A percentile compares a stretch with the other conserved stretches of the same genome.
Conservation (phyloP, 2,329 filamentous ascomycete species). For the Xylaria sp. region DNA sequence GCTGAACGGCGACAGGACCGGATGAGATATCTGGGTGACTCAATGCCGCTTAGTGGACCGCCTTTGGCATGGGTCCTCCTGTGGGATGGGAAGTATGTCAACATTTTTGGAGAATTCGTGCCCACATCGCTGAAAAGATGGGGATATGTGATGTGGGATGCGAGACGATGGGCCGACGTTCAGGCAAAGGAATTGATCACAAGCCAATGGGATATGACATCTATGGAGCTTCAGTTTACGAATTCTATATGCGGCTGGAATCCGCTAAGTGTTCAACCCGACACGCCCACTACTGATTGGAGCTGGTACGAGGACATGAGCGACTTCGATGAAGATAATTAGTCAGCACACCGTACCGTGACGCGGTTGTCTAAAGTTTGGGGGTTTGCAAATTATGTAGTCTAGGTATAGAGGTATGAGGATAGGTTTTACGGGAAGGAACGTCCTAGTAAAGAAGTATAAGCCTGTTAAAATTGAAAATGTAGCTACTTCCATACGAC, state of each 20-base stretch:
- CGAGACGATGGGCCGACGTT: conserved; percentile 11
- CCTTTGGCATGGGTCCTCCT: conserved; percentile 18
- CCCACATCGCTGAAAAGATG: conserved; percentile 8
- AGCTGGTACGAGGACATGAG: neutral
- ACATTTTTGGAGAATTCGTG: conserved; percentile 10
- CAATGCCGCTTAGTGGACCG: conserved; percentile 2
- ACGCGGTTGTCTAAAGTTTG: too few relatives aligned
- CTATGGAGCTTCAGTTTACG: neutral
- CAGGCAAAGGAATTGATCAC: conserved; percentile 1
- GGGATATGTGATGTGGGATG: conserved; percentile 28
- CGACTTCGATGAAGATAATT: neutral
- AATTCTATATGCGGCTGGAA: neutral
- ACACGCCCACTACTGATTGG: too few relatives aligned
- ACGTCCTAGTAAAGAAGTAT: too few relatives aligned
- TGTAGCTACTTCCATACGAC: too few relatives aligned
- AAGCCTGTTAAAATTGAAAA: too few relatives aligned
- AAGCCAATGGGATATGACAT: neutral
- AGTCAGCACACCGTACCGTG: neutral
- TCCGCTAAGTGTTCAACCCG: neutral
- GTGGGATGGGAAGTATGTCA: conserved; percentile 17
- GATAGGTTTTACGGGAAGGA: neutral
- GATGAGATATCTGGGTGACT: neutral
- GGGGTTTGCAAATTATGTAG: too few relatives aligned
- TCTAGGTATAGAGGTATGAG: neutral
- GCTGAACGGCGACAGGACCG: neutral